Evolutionary conservation across 352 stramenopile species (phyloP), one percentile per base, ranked within the genome.

Genomic region (Blastocystis sp.): DNA sequence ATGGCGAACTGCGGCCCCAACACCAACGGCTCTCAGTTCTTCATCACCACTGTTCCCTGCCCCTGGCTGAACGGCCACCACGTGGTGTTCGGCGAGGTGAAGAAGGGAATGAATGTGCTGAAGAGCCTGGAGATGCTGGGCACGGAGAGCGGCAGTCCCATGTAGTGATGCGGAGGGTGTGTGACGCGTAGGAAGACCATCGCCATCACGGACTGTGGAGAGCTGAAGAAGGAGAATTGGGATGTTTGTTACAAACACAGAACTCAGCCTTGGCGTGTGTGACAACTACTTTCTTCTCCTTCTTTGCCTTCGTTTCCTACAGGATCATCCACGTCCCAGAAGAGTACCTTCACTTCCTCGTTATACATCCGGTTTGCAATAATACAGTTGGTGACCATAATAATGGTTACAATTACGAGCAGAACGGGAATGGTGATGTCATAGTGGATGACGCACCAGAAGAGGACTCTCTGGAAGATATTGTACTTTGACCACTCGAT

Each of bases 1-100:
- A 96, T 96, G 94, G 94, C 94, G 7, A 96, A 96, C 88, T 92
- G 92, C 61, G 93, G 93, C 7, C 79, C 89, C 28, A 89, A 34
- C 28, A 34, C 28, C 28, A 34, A 34, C 28, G 28, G 28, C 28
- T 34, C 28, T 34, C 28, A 34, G 91, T 63, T 34, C 28, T 34
- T 34, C 28, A 34, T 34, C 28, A 34, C 28, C 28, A 34, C 28
- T 34, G 28, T 34, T 34, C 28, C 28, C 28, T 34, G 91, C 93
- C 52, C 91, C 89, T 89, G 90, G 81, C 89, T 34, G 28, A 34
- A 34, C 28, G 28, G 28, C 28, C 28, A 34, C 28, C 28, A 34
- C 28, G 28, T 34, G 28, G 28, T 34, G 28, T 34, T 34, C 28
- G 28, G 28, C 28, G 28, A 34, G 28, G 28, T 34, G 28, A 91